Base-by-base conservation (phyloP, 495 filamentous ascomycete genomes). In the Rusavskia elegans region DNA sequence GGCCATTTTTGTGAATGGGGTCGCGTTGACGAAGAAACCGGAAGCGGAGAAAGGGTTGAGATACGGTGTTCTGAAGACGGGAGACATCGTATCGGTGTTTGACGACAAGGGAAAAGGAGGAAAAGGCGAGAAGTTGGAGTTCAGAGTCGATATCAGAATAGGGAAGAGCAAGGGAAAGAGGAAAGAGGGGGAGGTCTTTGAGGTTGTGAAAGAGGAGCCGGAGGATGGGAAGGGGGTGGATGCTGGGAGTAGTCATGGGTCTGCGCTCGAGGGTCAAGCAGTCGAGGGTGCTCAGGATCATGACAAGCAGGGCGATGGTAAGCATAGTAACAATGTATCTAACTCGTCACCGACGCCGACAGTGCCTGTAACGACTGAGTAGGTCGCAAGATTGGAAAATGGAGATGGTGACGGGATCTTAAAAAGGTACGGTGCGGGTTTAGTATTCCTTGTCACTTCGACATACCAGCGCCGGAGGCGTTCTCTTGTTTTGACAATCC, bases 1-100 rank as follows among this genome's bases (percentile, higher is more conserved):
- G 17, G 82, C 84, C 27, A 87, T 94, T 55, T 74, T 68, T 59
- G 71, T 94, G 55, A 94, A 95, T 55, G 80, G 75, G 25, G 69
- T 70, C 4, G 70, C 69, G 48, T 66, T 92, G 5, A 67, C 73
- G 16, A 57, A 74, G 32, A 68, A 45, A 54, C 63, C 37, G 48
- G 55, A 38, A 58, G 58, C 9, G 7, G 64, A 66, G 0, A 66
- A 77, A 14, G 76, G 72, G 30, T 67, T 69, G 8, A 63, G 76
- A 48, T 92, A 78, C 70, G 78, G 83, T 23, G 73, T 78, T 48
- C 62, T 94, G 25, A 76, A 85, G 63, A 72, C 82, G 17, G 84
- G 82, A 8, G 87, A 94, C 61, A 69, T 76, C 37, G 79, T 94
- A 46, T 72, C 73, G 3, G 71, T 89, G 14, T 87, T 74, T 68